Evolutionary conservation across 371 early-diverging fungal species (phyloP).

Genomic region (Nematocida displodere): DNA sequence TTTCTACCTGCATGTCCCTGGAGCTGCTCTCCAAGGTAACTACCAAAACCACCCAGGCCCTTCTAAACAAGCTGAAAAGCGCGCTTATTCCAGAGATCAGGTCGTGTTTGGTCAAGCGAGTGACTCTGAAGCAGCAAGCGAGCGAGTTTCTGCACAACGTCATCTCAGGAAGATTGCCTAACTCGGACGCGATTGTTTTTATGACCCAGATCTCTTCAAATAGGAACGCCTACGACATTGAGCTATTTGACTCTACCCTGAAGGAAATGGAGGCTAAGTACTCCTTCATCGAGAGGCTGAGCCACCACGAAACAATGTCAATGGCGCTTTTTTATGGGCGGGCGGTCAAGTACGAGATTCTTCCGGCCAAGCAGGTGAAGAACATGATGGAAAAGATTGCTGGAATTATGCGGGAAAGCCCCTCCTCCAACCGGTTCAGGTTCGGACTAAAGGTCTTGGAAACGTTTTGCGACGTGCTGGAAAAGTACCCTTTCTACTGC

Average conservation of each 20-base stretch:
- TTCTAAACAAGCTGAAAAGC: slow-evolving; percentile 41
- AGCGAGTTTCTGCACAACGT: slow-evolving; percentile 49
- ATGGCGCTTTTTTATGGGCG: slow-evolving; percentile 49
- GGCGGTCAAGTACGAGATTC: slow-evolving; percentile 45
- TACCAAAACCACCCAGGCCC: slow-evolving; percentile 23
- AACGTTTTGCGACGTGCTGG: slow-evolving; percentile 46
- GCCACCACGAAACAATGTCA: slow-evolving; percentile 21
- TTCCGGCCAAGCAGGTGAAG: slow-evolving; percentile 6
- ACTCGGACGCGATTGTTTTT: slow-evolving; percentile 44
- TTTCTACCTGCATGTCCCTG: slow-evolving; percentile 40
- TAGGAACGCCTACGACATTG: slow-evolving; percentile 49
- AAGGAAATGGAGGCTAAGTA: slow-evolving; percentile 50
- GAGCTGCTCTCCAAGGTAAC: slow-evolving; percentile 25
- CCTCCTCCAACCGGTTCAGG: slow-evolving; percentile 35
- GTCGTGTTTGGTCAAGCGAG: slow-evolving; percentile 23
- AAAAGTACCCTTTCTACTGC: slow-evolving; percentile 50
- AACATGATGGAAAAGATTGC: background rate
- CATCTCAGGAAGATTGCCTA: slow-evolving; percentile 37
- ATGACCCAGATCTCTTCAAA: slow-evolving; percentile 52
- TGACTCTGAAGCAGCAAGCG: slow-evolving; percentile 42
- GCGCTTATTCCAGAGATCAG: slow-evolving; percentile 34
- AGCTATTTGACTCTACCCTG: slow-evolving; percentile 37
- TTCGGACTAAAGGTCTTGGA: slow-evolving; percentile 44
- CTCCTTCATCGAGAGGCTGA: slow-evolving; percentile 21
- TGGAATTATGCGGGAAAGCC: slow-evolving; percentile 21